Percentiles rank a stretch among this genome's conserved stretches.
phyloP scores from a whole-genome alignment of 2,329 filamentous ascomycete species.

The Didymella pomorum region DNA sequence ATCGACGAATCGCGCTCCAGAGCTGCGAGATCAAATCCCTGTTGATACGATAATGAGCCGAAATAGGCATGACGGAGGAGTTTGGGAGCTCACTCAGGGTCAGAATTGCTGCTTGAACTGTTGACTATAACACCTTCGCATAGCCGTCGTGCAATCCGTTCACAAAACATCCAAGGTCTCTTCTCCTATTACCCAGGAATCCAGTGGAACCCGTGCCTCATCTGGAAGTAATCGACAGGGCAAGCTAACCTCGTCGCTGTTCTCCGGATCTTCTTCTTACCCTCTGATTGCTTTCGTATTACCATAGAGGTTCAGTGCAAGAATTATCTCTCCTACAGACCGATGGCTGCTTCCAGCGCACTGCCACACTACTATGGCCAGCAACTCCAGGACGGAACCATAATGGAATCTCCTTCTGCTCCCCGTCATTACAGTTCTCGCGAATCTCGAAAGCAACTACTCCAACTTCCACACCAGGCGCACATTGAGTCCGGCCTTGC shows the following conservation, averaged over 20 bases:
- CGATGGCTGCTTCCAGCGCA: constrained; percentile 33
- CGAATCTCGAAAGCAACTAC: constrained; percentile 40
- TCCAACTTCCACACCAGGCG: constrained; percentile 39
- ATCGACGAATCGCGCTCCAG: constrained; percentile 39
- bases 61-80: constrained; percentile 25
- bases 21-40: constrained; percentile 4
- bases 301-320: constrained; percentile 12
- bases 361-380: constrained; percentile 44
- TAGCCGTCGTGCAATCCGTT: constrained; percentile 16
- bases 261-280: neutral
- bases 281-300: neutral
- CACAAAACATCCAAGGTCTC: constrained; percentile 13
- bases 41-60: constrained; percentile 21
- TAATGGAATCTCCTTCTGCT: constrained; percentile 36
- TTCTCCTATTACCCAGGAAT: constrained; percentile 1
- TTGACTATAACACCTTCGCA: constrained; percentile 31
- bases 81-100: constrained; percentile 22
- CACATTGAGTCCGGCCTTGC: constrained; percentile 30
- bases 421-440: constrained; percentile 28
- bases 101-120: constrained; percentile 18
- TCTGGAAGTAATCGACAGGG: neutral
- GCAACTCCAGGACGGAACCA: constrained; percentile 38
- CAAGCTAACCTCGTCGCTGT: neutral
- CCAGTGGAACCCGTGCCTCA: neutral
- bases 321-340: neutral